Base-by-base conservation (phyloP, 805 yeast species). In the Kuraishia capsulata region DNA sequence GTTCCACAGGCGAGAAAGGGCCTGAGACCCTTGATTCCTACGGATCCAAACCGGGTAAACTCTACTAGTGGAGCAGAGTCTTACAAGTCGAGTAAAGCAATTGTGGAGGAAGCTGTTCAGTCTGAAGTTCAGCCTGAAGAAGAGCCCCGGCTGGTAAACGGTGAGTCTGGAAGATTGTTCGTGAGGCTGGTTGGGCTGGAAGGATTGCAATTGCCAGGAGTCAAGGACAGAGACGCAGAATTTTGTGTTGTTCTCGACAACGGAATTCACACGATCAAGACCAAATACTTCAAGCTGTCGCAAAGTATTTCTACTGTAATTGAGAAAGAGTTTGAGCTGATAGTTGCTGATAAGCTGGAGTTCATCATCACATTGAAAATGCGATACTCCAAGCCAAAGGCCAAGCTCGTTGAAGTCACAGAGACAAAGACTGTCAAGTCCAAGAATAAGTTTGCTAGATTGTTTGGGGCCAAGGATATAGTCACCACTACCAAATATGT, bases 251-350 rank as follows among this genome's bases (percentile, higher is more conserved):
- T 76, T 4, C 59, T 81, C 39, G 96, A 88, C 54, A 88, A 88
- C 53, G 95, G 95, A 4, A 75, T 77, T 29, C 94, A 88, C 52
- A 73, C 85, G 42, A 71, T 85, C 35, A 72, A 78, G 28, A 86
- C 95, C 0, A 57, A 54, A 20, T 57, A 43, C 33, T 68, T 70
- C 48, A 48, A 51, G 19, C 46, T 73, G 39, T 47, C 52, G 3
- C 46, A 54, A 16, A 20, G 37, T 2, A 33, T 36, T 13, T 49
- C 49, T 24, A 58, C 69, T 26, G 42, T 59, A 9, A 60, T 85
- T 38, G 71, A 71, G 35, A 86, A 83, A 51, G 96, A 89, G 51
- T 86, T 86, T 54, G 96, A 87, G 56, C 62, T 81, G 45, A 66
- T 79, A 3, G 81, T 81, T 20, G 76, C 72, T 16, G 75, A 71